A percentile compares a stretch with the other conserved stretches of the same genome.
These are phyloP conservation scores for Pythium brachiatum DNA, from an alignment of 352 stramenopile species.

Conservation along the genomic window DNA sequence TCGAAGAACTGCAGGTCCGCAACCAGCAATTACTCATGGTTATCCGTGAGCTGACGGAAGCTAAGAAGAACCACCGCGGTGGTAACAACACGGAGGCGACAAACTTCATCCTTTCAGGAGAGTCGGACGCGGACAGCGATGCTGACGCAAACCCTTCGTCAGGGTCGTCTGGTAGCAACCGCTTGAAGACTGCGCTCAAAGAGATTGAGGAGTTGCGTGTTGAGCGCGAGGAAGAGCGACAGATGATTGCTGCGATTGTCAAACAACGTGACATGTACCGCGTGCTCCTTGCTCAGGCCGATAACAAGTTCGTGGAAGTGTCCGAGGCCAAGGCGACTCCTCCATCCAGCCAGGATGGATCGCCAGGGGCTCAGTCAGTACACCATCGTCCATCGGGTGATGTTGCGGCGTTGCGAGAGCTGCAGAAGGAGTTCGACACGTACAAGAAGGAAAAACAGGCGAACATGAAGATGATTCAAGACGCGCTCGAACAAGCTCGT, in stretches of 20 bases:
- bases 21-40: slow-evolving; percentile 90
- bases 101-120: slow-evolving; percentile 55
- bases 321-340: background rate
- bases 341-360: background rate
- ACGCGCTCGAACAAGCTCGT: slow-evolving; percentile 56
- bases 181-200: slow-evolving; percentile 55
- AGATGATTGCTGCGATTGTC: slow-evolving; percentile 92
- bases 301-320: slow-evolving; percentile 61
- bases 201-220: slow-evolving; percentile 80
- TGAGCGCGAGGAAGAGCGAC: slow-evolving; percentile 72
- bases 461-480: slow-evolving; percentile 62
- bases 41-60: slow-evolving; percentile 72
- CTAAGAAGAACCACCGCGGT: slow-evolving; percentile 27
- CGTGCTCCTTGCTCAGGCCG: slow-evolving; percentile 88
- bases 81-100: slow-evolving; percentile 11
- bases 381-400: slow-evolving; percentile 35
- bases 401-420: slow-evolving; percentile 41
- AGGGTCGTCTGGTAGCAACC: slow-evolving; percentile 28
- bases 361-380: background rate
- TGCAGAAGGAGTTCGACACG: slow-evolving; percentile 71
- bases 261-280: slow-evolving; percentile 97
- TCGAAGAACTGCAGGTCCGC: slow-evolving; percentile 88
- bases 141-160: slow-evolving; percentile 22
- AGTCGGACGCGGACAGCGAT: slow-evolving; percentile 62
- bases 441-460: slow-evolving; percentile 79